A percentile compares a stretch with the other conserved stretches of the same genome.
phyloP scores from a whole-genome alignment of 2,329 filamentous ascomycete genomes.

The Paecilomyces niveus region DNA sequence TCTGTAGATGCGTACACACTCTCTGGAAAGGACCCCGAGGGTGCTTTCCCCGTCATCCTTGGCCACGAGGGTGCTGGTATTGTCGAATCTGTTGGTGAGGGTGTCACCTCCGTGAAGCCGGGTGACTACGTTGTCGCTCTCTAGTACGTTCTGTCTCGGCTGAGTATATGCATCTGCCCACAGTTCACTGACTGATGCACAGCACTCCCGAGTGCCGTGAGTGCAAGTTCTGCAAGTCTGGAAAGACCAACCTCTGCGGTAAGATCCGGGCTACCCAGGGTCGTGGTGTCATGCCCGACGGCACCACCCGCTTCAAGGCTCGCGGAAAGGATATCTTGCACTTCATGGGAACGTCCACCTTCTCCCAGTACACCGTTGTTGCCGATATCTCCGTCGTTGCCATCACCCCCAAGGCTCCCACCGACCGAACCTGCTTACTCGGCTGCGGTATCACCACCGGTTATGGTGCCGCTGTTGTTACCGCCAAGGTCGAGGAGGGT shows the following conservation, averaged over 20 bases:
- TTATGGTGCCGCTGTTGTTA: conserved; percentile 91
- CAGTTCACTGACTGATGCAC: not conserved
- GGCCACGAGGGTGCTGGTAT: conserved; percentile 89
- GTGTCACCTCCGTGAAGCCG: conserved; percentile 86
- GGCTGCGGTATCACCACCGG: conserved; percentile 98
- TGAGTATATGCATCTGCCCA: not conserved
- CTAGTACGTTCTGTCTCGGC: conserved; percentile 52
- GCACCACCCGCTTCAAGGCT: conserved; percentile 87
- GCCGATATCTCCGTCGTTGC: conserved; percentile 97
- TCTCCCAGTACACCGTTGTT: conserved; percentile 97
- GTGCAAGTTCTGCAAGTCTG: conserved; percentile 99
- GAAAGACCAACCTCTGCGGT: conserved; percentile 98
- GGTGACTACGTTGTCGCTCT: conserved; percentile 88
- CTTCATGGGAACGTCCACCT: conserved; percentile 99
- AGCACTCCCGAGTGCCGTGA: conserved; percentile 95
- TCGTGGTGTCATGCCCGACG: conserved; percentile 93
- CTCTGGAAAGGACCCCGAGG: conserved; percentile 95
- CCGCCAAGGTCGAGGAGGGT: conserved; percentile 83
- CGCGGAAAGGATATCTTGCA: conserved; percentile 93
- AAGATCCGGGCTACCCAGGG: conserved; percentile 98
- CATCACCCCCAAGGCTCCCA: conserved; percentile 81
- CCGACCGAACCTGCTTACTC: conserved; percentile 92
- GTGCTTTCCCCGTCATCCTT: conserved; percentile 80
- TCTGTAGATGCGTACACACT: conserved; percentile 78
- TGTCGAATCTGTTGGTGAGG: conserved; percentile 89